These are phyloP conservation scores for Murraya koenigii DNA, from an alignment of 345 rosid species.

Conservation along the genomic window DNA sequence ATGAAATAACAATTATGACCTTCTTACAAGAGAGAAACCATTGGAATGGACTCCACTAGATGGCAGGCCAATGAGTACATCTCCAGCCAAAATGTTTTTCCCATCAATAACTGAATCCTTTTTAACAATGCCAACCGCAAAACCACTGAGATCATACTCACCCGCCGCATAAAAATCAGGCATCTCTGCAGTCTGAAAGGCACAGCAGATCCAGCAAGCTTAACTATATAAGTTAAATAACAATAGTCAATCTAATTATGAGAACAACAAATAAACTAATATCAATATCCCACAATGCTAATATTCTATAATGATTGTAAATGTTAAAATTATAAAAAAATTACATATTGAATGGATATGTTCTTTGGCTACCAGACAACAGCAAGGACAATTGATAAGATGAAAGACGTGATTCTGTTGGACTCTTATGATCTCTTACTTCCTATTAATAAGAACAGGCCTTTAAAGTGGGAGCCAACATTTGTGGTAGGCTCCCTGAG, in stretches of 20 bases:
- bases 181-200: slow-evolving; percentile 90
- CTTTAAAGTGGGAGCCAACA: not conserved
- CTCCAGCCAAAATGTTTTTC: slow-evolving; percentile 70
- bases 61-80: slow-evolving; percentile 81
- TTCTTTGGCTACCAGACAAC: not conserved
- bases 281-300: no score
- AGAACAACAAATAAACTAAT: not conserved
- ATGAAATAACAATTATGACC: slow-evolving; percentile 30
- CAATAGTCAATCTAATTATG: not conserved
- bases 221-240: not conserved
- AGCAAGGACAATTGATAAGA: not conserved
- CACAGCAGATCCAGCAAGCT: not conserved
- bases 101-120: slow-evolving; percentile 83
- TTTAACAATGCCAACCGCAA: slow-evolving; percentile 86
- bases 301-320: not conserved
- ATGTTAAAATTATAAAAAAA: not conserved
- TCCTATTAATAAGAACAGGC: not conserved
- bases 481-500: not conserved
- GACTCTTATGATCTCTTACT: not conserved
- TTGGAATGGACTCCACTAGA: slow-evolving; percentile 96
- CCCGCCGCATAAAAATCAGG: slow-evolving; percentile 83
- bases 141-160: slow-evolving; percentile 90
- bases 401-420: not conserved
- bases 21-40: slow-evolving; percentile 91
- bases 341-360: not conserved